These are phyloP conservation scores for Heritiera littoralis DNA, from an alignment of 345 rosid species.

Conservation along the genomic window DNA sequence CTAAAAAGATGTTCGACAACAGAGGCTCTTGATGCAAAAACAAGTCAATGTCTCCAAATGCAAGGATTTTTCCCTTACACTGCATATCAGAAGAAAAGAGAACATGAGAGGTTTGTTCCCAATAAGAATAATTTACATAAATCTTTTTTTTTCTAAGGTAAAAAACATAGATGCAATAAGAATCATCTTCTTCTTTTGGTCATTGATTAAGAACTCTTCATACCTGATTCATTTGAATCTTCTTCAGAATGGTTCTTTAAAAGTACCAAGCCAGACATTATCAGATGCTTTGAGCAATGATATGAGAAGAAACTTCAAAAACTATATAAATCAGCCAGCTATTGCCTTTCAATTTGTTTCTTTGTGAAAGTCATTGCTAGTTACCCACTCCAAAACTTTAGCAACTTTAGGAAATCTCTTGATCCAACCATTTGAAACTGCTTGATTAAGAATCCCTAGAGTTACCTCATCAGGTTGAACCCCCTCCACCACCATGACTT, in stretches of 20 bases:
- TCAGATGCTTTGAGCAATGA: not conserved
- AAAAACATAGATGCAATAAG: constrained; percentile 5
- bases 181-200: not conserved
- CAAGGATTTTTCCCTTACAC: not conserved
- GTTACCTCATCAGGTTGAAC: constrained; percentile 29
- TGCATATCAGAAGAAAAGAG: not conserved
- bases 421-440: constrained; percentile 25
- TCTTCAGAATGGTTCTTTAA: not conserved
- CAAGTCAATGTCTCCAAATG: not conserved
- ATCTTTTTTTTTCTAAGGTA: not conserved
- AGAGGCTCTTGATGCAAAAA: not conserved
- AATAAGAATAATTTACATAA: not conserved
- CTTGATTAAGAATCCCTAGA: constrained; percentile 20
- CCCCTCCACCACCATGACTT: constrained; percentile 27
- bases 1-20: not conserved
- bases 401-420: constrained; percentile 31
- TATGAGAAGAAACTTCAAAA: not conserved
- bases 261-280: not conserved
- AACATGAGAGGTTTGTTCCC: not conserved
- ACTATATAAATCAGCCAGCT: not conserved
- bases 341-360: constrained; percentile 3
- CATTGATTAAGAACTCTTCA: not conserved
- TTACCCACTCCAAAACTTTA: constrained; percentile 22
- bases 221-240: constrained; percentile 12
- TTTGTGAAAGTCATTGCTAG: not conserved